Base-by-base conservation (phyloP, 164 flowering plant genomes). In the Brasenia schreberi region DNA sequence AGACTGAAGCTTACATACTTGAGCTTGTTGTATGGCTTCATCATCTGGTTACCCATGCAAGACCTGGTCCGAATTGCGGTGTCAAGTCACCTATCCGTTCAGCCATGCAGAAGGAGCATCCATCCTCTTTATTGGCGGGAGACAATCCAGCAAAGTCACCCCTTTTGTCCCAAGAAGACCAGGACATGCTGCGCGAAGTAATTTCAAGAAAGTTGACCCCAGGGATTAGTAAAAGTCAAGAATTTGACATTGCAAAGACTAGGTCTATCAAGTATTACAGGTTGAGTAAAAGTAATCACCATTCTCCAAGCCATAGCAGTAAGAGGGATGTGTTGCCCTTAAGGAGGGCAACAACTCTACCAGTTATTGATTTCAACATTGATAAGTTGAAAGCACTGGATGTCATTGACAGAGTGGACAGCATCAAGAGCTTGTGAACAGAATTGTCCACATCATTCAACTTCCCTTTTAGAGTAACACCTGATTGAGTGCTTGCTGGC, bases 11-110 rank as follows among this genome's bases (percentile, higher is more conserved):
- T 42, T 81, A 77, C 74, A 93, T 93, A 62, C 91, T 90, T 18
- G 98, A 93, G n/a, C 68, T 89, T 61, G 81, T 93, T 5, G 86
- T 85, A 27, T 93, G 96, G 97, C 98, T 93, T 73, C 96, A 93
- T 70, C 87, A 83, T 78, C 83, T 93, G 59, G 81, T 93, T 23
- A 85, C 78, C 70, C 86, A 79, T 68, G 82, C 87, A 9, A 81
- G 82, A 64, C 70, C 80, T 65, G 73, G 76, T 39, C 65, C 70
- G 14, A 81, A 75, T 68, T 78, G 81, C 39, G 87, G 89, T 33
- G 42, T 81, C 44, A 79, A 84, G 64, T 90, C 97, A 43, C 94
- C 94, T 4, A 77, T 83, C 7, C 78, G 87, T 0, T 93, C 94
- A 49, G 96, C 98, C 14, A 84, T 70, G 68, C 93, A 83, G 73